A percentile compares a stretch with the other conserved stretches of the same genome.
These are phyloP conservation scores for Begonia loranthoides DNA, from an alignment of 306 rosid species.

Conservation along the genomic window DNA sequence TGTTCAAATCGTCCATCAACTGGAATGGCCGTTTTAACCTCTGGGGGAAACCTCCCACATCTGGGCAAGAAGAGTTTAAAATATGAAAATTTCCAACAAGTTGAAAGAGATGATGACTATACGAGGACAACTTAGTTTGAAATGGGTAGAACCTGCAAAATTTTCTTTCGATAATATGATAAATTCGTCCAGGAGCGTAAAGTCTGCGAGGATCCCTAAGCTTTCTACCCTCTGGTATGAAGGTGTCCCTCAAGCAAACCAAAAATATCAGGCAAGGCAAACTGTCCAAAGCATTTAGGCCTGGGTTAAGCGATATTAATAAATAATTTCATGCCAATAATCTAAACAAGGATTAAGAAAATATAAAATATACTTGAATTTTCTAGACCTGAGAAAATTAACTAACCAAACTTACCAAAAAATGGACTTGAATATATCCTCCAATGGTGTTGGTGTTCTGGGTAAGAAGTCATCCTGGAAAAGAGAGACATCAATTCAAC, in stretches of 20 bases:
- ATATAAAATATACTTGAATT: not conserved
- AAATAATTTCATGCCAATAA: no score
- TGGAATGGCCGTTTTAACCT: slow-evolving; percentile 90
- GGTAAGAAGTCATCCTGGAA: slow-evolving; percentile 93
- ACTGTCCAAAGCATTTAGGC: slow-evolving; percentile 67
- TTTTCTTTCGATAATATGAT: slow-evolving; percentile 82
- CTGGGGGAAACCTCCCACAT: slow-evolving; percentile 98
- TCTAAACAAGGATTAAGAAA: slow-evolving; percentile 5
- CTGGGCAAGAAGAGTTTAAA: slow-evolving; percentile 22
- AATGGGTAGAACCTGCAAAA: slow-evolving; percentile 61
- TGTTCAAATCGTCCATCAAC: slow-evolving; percentile 99
- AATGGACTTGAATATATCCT: slow-evolving; percentile 80
- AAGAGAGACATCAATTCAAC: slow-evolving; percentile 5
- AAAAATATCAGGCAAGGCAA: slow-evolving; percentile 86
- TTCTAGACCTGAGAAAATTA: slow-evolving; percentile 6
- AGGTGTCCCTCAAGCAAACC: slow-evolving; percentile 93
- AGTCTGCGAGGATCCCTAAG: slow-evolving; percentile 86
- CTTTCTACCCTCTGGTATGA: slow-evolving; percentile 76
- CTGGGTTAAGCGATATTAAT: slow-evolving; percentile 59
- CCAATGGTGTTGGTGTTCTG: slow-evolving; percentile 86
- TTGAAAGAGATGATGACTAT: not conserved
- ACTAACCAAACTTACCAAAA: slow-evolving; percentile 47
- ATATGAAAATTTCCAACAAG: no score
- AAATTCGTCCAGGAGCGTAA: slow-evolving; percentile 89
- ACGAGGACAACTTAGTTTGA: not conserved